Base-by-base conservation (phyloP, 371 early-diverging fungal species). In the Apophysomyces sp. region DNA sequence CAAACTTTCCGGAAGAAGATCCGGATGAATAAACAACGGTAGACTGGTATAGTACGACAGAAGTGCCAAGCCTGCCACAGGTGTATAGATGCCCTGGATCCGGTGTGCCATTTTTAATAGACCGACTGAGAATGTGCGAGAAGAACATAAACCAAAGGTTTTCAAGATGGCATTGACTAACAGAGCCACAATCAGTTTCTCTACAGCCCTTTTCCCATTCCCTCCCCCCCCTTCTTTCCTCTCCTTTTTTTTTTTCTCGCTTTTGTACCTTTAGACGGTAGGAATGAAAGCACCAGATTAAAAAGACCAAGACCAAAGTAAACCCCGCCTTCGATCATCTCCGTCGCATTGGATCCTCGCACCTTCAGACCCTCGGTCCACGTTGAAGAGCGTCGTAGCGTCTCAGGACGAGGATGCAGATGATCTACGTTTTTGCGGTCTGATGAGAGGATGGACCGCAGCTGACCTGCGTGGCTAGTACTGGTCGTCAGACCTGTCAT, bases 301-400 rank as follows among this genome's bases (percentile, higher is more conserved):
- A 75, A 72, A 9, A 72, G 27, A 9, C 76, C 76, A 12, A 75
- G 57, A 7, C 76, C 76, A 61, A 75, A 69, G 51, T 58, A 72
- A 7, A 62, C 60, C 4, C 76, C 76, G 30, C 64, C 30, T 18
- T 65, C 55, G 16, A 61, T 27, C 18, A 40, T 55, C 12, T 39
- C 41, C 18, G 21, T 21, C 12, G n/a, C 30, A 28, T 51, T 28
- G 26, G 27, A 40, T 30, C 28, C 27, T 21, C 29, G 49, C 32
- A 7, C 13, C 34, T 44, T 39, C 21, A 44, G 39, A 55, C 26
- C 44, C 7, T 37, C 27, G 5, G 28, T 26, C 6, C 27, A 41
- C 8, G 44, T 24, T 7, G 27, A 52, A 21, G 24, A 30, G 21
- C 30, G 28, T 21, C 41, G 27, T 12, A 51, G 12, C 4, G 15